Conservation (phyloP, 208 protist species). For the Trypanosoma conorhini region DNA sequence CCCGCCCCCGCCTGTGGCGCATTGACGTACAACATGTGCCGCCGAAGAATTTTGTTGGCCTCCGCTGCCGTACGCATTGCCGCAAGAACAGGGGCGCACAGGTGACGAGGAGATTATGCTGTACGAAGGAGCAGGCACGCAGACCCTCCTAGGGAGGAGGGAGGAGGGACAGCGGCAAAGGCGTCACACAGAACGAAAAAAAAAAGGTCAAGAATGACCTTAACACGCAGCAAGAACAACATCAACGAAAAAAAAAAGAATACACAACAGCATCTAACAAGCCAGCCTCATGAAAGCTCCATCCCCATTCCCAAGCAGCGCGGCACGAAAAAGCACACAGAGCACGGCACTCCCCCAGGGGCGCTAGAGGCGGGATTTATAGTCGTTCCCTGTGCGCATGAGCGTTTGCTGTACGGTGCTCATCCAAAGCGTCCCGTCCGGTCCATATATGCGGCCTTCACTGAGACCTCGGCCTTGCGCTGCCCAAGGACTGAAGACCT, state of each 20-base stretch:
- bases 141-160: background rate
- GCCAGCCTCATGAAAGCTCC: background rate
- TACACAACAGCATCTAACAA: background rate
- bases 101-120: background rate
- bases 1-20: constrained; percentile 4
- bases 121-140: background rate
- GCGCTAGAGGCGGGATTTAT: constrained; percentile 26
- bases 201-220: background rate
- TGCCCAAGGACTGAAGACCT: constrained; percentile 40
- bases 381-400: constrained; percentile 30
- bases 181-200: background rate
- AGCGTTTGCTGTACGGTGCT: constrained; percentile 50
- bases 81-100: too few relatives aligned
- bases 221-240: background rate
- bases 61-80: constrained; percentile 9
- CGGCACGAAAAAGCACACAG: background rate
- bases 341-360: background rate
- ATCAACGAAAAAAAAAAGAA: background rate
- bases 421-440: constrained; percentile 44
- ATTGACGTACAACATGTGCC: constrained; percentile 26
- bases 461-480: constrained; percentile 35
- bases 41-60: constrained; percentile 19
- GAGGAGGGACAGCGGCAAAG: too few relatives aligned
- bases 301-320: background rate
- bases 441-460: constrained; percentile 44